Percentiles rank a stretch among this genome's conserved stretches.
These are phyloP conservation scores for Phytophthora tubulina DNA, from an alignment of 352 stramenopile genomes.

Conservation along the genomic window DNA sequence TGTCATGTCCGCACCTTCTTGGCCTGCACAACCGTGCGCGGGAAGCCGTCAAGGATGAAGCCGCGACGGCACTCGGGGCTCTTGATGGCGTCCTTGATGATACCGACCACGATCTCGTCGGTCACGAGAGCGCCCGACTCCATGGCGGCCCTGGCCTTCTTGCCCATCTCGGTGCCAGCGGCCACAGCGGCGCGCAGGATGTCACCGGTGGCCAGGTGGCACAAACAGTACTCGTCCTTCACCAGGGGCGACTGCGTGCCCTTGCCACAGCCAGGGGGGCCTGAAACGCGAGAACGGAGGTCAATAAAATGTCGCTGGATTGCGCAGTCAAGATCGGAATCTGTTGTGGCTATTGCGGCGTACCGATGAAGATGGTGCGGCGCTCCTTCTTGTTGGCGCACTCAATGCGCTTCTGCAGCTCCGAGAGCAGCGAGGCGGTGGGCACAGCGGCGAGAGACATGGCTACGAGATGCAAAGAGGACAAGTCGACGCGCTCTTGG, in stretches of 20 bases:
- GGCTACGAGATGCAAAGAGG: neutral
- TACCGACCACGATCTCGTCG: conserved; percentile 99
- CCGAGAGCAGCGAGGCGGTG: conserved; percentile 87
- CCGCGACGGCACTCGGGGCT: conserved; percentile 97
- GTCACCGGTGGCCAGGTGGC: conserved; percentile 99
- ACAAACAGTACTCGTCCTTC: conserved; percentile 98
- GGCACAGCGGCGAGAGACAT: conserved; percentile 84
- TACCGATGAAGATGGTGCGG: conserved; percentile 95
- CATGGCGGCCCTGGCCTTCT: conserved; percentile 99
- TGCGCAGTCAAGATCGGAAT: conserved; percentile 9
- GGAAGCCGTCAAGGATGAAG: conserved; percentile 99
- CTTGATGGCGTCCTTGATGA: conserved; percentile 99
- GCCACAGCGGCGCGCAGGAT: conserved; percentile 98
- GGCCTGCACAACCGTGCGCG: conserved; percentile 97
- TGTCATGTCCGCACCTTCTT: conserved; percentile 82
- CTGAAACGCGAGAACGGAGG: conserved; percentile 36
- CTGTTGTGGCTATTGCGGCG: conserved; percentile 15
- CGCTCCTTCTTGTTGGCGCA: conserved; percentile 94
- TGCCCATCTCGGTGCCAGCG: conserved; percentile 97
- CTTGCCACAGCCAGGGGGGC: conserved; percentile 97
- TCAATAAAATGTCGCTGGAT: conserved; percentile 1
- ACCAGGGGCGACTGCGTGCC: conserved; percentile 98
- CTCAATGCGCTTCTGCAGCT: conserved; percentile 93
- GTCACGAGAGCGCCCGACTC: conserved; percentile 94
- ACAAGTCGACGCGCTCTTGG: conserved; percentile 5